Base-by-base conservation (phyloP, 257 asterid genomes). In the Penstemon newberryi region DNA sequence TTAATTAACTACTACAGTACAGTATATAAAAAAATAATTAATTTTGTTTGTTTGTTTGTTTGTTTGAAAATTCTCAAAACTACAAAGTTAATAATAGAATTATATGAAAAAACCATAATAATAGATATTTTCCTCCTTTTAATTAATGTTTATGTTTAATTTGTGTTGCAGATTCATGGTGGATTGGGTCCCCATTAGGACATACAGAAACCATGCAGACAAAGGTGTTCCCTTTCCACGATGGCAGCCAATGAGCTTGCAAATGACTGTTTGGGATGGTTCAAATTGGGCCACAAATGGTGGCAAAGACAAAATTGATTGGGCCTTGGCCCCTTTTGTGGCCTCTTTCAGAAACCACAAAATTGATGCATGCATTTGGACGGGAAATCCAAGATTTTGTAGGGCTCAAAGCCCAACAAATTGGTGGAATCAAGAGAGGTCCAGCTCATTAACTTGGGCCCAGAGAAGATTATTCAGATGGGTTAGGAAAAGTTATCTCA, bases 151-250 rank as follows among this genome's bases (percentile, higher is more conserved):
- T 15, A 15, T 15, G 18, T 15, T 15, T 15, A 15, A 15, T 15
- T 15, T 15, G 12, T 37, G 15, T 6, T 43, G 5, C 78, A 92
- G 98, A 56, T 90, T 93, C 68, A 83, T 93, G 93, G 98, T 90
- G 70, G 98, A 93, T 40, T 81, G 88, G 94, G 86, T 90, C 56
- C 98, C 98, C 7, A 85, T 93, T 13, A 65, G 98, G 52, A 90
- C 98, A 38, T 88, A 77, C 67, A 77, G 95, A 81, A 93, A 93
- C 83, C 95, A 93, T 66, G 83, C 73, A 36, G 90, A 86, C 6
- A 75, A 85, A 61, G 95, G 94, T 1, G 94, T 89, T 33, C 80
- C 87, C 19, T 93, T 18, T 63, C 97, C 95, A 4, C 75, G 72
- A 56, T 71, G 65, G 81, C 85, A 87, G 70, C 91, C 94, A 3